Evolutionary conservation across 2,329 filamentous ascomycete genomes (phyloP).

Genomic region (Colletotrichum sp.): DNA sequence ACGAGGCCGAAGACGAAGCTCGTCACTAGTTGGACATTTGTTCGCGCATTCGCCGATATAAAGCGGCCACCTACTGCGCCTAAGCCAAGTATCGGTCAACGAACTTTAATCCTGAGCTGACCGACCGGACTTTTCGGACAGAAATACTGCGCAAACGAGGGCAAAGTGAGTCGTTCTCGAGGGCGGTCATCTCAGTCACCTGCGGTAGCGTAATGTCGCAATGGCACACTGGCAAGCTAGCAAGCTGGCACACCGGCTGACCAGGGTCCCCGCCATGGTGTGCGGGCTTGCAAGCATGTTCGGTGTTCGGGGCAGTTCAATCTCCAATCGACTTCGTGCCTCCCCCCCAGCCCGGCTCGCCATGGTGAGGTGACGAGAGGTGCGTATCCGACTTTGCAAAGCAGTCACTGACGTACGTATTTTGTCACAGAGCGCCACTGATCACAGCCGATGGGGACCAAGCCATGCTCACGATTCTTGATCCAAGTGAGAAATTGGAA

Average conservation of each 20-base stretch:
- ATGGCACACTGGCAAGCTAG: not conserved
- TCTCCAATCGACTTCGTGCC: no score
- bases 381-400: no score
- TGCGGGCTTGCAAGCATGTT: not conserved
- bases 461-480: no score
- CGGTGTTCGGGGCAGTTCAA: not conserved
- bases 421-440: no score
- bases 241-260: not conserved
- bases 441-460: no score
- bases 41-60: constrained; percentile 24
- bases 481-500: no score
- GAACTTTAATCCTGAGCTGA: no score
- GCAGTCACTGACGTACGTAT: no score
- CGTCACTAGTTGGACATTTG: not conserved
- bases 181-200: constrained; percentile 9
- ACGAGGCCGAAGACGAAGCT: not conserved
- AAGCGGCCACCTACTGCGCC: constrained; percentile 74
- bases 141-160: constrained; percentile 2
- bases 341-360: no score
- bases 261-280: not conserved
- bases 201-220: constrained; percentile 9
- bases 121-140: not conserved
- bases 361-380: no score
- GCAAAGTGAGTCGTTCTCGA: not conserved
- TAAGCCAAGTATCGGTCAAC: constrained; percentile 68